Evolutionary conservation across 768 basidiomycete genomes (phyloP).

Genomic region (Rhizopogon rudus): DNA sequence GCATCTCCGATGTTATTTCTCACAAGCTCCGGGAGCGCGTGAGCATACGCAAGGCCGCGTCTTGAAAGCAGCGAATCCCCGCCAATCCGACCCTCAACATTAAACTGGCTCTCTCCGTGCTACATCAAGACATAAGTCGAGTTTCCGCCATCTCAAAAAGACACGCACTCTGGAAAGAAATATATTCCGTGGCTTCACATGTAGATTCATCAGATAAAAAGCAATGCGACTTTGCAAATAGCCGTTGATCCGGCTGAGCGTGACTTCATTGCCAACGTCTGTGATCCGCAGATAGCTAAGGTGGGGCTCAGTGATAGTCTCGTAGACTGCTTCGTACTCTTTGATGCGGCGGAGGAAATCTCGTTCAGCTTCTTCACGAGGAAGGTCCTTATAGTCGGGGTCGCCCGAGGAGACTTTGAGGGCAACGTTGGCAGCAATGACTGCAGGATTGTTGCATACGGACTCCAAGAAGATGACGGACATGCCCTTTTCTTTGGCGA

Average conservation of each 20-base stretch:
- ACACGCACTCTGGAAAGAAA: slow-evolving; percentile 84
- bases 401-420: slow-evolving; percentile 96
- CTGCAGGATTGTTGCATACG: slow-evolving; percentile 86
- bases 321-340: slow-evolving; percentile 93
- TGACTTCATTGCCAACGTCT: slow-evolving; percentile 90
- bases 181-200: slow-evolving; percentile 93
- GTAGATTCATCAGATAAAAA: slow-evolving; percentile 98
- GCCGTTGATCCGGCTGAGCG: slow-evolving; percentile 81
- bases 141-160: background rate
- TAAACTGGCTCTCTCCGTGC: slow-evolving; percentile 98
- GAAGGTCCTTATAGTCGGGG: slow-evolving; percentile 93
- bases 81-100: slow-evolving; percentile 94
- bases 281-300: slow-evolving; percentile 88
- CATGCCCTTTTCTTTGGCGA: slow-evolving; percentile 83
- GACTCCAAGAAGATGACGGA: slow-evolving; percentile 93
- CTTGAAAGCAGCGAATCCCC: slow-evolving; percentile 90
- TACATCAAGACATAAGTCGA: slow-evolving; percentile 27
- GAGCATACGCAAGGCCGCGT: slow-evolving; percentile 81
- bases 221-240: slow-evolving; percentile 97
- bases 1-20: slow-evolving; percentile 88
- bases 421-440: slow-evolving; percentile 94
- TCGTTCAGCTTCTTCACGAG: slow-evolving; percentile 75
- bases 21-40: slow-evolving; percentile 81
- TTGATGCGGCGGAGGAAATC: slow-evolving; percentile 92
- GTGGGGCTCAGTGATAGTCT: slow-evolving; percentile 89